Conservation (phyloP, 2,329 filamentous ascomycete genomes). For the Aspergillus brunneoviolaceus region DNA sequence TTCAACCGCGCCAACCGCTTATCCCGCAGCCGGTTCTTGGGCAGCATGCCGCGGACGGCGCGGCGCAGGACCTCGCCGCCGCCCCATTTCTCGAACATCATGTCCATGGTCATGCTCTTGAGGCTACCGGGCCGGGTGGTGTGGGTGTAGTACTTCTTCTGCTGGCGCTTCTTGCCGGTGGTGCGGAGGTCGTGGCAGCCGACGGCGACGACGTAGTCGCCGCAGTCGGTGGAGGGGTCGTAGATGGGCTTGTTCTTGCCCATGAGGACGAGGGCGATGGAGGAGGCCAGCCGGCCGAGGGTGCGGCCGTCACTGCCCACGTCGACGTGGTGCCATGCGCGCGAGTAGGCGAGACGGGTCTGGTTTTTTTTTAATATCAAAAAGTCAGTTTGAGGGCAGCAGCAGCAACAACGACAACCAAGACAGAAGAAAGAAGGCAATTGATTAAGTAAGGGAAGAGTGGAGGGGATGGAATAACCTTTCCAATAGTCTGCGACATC, state of each 20-base stretch:
- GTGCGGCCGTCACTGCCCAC: constrained; percentile 68
- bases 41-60: constrained; percentile 94
- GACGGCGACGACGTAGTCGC: constrained; percentile 95
- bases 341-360: constrained; percentile 95
- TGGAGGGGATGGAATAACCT: constrained; percentile 32
- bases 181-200: constrained; percentile 83
- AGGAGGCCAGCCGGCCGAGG: constrained; percentile 84
- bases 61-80: constrained; percentile 87
- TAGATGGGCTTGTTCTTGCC: constrained; percentile 99
- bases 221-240: constrained; percentile 96
- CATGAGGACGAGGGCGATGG: constrained; percentile 86
- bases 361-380: constrained; percentile 38
- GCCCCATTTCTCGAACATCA: constrained; percentile 89
- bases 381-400: not conserved
- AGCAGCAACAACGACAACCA: not conserved
- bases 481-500: constrained; percentile 49
- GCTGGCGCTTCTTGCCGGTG: constrained; percentile 87
- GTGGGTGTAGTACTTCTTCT: constrained; percentile 96
- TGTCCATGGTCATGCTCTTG: constrained; percentile 89
- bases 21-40: constrained; percentile 91
- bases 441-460: not conserved
- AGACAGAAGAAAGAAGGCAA: not conserved
- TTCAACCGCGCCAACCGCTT: constrained; percentile 85
- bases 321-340: constrained; percentile 91
- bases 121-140: constrained; percentile 86